Conservation (phyloP, 1,139 yeast genomes). For the Candida sanyaensis region DNA sequence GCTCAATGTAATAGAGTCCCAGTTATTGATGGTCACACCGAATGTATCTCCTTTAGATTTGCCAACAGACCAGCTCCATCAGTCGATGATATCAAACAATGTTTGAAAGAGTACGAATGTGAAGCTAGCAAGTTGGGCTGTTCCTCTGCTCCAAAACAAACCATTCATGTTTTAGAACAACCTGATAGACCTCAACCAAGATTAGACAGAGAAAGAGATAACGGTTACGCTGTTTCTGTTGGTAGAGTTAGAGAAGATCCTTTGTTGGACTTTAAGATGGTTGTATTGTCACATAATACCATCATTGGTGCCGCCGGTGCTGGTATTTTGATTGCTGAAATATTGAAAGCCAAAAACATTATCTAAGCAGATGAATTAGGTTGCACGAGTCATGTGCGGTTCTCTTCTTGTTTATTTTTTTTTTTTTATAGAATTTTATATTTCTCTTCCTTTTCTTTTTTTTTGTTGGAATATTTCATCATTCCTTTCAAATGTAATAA, state of each 20-base stretch:
- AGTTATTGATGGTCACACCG: constrained; percentile 97
- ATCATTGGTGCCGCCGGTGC: constrained; percentile 99
- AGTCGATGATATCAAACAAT: constrained; percentile 72
- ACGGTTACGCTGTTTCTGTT: constrained; percentile 92
- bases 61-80: constrained; percentile 83
- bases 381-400: neutral
- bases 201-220: constrained; percentile 93
- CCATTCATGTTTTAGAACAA: constrained; percentile 90
- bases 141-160: constrained; percentile 88
- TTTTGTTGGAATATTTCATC: neutral
- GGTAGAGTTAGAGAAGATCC: constrained; percentile 95
- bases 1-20: constrained; percentile 98
- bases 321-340: constrained; percentile 95
- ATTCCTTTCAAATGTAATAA: too few species aligned
- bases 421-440: neutral
- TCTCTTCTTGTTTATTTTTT: neutral
- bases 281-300: constrained; percentile 93
- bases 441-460: neutral
- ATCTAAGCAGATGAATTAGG: constrained; percentile 38
- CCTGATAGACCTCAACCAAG: constrained; percentile 97
- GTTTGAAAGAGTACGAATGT: constrained; percentile 74
- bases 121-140: constrained; percentile 80
- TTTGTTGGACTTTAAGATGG: constrained; percentile 92
- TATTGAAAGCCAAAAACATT: constrained; percentile 73
- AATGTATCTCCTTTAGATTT: constrained; percentile 86